phyloP scores from a whole-genome alignment of 331 rosid genomes.

The Prunus yedoensis region DNA sequence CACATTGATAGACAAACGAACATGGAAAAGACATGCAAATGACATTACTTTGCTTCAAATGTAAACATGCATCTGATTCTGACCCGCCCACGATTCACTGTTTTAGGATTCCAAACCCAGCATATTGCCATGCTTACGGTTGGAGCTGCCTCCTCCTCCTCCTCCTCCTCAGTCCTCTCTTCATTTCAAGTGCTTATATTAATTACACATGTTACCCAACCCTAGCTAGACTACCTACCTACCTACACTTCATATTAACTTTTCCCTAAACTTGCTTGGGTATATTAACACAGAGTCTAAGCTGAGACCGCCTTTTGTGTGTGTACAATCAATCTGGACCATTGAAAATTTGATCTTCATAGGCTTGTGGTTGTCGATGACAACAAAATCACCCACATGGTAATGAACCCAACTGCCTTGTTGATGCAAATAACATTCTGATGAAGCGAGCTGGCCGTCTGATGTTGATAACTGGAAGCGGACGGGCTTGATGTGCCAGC shows the following conservation, averaged over 20 bases:
- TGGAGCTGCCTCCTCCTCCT: background rate
- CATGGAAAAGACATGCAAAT: background rate
- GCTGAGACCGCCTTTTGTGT: slow-evolving; percentile 83
- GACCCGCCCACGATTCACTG: background rate
- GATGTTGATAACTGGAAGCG: slow-evolving; percentile 65
- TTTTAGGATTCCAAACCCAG: background rate
- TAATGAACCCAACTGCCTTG: slow-evolving; percentile 60
- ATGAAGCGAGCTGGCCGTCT: slow-evolving; percentile 53
- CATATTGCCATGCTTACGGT: background rate
- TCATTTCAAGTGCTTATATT: no score
- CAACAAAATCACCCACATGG: slow-evolving; percentile 63
- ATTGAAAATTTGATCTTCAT: slow-evolving; percentile 57
- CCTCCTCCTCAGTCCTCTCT: no score
- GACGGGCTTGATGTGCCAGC: slow-evolving; percentile 81
- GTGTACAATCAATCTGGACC: slow-evolving; percentile 92
- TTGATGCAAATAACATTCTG: slow-evolving; percentile 43
- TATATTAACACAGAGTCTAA: slow-evolving; percentile 61
- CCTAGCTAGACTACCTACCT: background rate
- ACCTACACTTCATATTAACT: slow-evolving; percentile 28
- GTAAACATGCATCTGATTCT: background rate
- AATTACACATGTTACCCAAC: no score
- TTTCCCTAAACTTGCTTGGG: slow-evolving; percentile 37
- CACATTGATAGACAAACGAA: background rate
- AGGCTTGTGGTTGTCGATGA: slow-evolving; percentile 27
- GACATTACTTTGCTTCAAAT: background rate